Percentiles rank a stretch among this genome's conserved stretches.
Evolutionary conservation across 1,284 basidiomycete species (phyloP).

Genomic region (Cryptococcus maquisensis): DNA sequence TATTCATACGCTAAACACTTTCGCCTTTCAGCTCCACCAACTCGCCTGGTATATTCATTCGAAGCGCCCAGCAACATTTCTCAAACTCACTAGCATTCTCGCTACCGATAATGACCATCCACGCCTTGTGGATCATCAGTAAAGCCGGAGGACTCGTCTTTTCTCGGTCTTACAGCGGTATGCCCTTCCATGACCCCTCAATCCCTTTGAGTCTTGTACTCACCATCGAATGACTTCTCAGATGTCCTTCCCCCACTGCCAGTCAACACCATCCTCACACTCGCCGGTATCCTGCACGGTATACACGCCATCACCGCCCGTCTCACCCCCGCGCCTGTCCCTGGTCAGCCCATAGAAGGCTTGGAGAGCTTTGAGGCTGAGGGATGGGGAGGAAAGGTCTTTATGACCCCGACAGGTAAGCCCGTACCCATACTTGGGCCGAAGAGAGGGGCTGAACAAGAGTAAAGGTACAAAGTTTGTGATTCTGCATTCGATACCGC

Average conservation of each 20-base stretch:
- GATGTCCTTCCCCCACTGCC: conserved; percentile 80
- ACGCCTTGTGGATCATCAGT: conserved; percentile 74
- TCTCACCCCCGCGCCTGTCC: conserved; percentile 64
- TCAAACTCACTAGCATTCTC: conserved; percentile 3
- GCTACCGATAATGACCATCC: conserved; percentile 26
- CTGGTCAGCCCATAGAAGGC: conserved; percentile 50
- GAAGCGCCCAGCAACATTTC: too few relatives aligned
- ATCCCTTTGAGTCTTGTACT: neutral
- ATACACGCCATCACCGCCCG: conserved; percentile 96
- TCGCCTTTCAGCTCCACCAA: too few relatives aligned
- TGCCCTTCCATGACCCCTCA: neutral
- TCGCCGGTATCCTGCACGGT: conserved; percentile 94
- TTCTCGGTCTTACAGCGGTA: conserved; percentile 72
- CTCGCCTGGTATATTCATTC: too few relatives aligned
- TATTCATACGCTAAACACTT: too few relatives aligned
- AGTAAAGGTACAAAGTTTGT: conserved; percentile 78
- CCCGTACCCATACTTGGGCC: conserved; percentile 1
- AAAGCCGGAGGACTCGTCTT: conserved; percentile 97
- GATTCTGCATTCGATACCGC: conserved; percentile 66
- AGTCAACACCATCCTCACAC: conserved; percentile 95
- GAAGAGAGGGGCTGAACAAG: neutral
- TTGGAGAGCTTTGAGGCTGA: conserved; percentile 93
- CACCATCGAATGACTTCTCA: conserved; percentile 38
- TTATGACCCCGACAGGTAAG: conserved; percentile 88
- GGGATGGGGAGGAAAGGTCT: conserved; percentile 52